Conservation (phyloP, 1,284 basidiomycete genomes). For the Ustilago loliicola region DNA sequence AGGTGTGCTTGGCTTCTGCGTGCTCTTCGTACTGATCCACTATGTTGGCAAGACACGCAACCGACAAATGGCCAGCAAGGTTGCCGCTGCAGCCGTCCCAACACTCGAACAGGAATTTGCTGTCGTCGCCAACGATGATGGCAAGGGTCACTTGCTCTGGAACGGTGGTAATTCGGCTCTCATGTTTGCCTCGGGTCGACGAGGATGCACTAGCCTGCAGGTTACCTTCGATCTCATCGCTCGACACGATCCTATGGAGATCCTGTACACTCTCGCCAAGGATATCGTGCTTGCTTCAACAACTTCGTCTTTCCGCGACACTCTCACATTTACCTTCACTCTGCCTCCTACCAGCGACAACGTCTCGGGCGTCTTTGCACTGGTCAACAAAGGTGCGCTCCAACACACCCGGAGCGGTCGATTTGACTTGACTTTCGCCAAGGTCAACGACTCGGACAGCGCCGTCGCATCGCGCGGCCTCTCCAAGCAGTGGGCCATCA, state of each 20-base stretch:
- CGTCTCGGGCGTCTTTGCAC: conserved; percentile 61
- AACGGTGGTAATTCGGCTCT: conserved; percentile 65
- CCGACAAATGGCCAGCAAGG: conserved; percentile 42
- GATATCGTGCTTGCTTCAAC: conserved; percentile 55
- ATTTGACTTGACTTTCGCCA: conserved; percentile 67
- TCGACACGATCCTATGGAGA: conserved; percentile 62
- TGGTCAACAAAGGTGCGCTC: conserved; percentile 63
- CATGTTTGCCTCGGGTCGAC: conserved; percentile 66
- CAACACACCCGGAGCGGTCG: conserved; percentile 55
- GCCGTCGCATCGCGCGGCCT: conserved; percentile 56
- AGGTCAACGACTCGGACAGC: conserved; percentile 55
- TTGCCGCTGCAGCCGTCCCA: conserved; percentile 48
- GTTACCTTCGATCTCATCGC: conserved; percentile 58
- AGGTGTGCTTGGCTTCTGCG: conserved; percentile 41
- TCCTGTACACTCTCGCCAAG: conserved; percentile 40
- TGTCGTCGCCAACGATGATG: conserved; percentile 54
- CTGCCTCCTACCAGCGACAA: conserved; percentile 55
- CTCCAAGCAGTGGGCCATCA: conserved; percentile 61
- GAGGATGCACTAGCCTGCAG: conserved; percentile 61
- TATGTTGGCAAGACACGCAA: conserved; percentile 56
- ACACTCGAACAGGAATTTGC: conserved; percentile 57
- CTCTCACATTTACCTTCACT: conserved; percentile 58
- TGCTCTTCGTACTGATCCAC: conserved; percentile 59
- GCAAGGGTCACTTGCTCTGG: conserved; percentile 55
- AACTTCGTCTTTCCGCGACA: conserved; percentile 51